Percentiles rank a stretch among this genome's conserved stretches.
phyloP scores from a whole-genome alignment of 768 basidiomycete species.

The Ramaria rubella region DNA sequence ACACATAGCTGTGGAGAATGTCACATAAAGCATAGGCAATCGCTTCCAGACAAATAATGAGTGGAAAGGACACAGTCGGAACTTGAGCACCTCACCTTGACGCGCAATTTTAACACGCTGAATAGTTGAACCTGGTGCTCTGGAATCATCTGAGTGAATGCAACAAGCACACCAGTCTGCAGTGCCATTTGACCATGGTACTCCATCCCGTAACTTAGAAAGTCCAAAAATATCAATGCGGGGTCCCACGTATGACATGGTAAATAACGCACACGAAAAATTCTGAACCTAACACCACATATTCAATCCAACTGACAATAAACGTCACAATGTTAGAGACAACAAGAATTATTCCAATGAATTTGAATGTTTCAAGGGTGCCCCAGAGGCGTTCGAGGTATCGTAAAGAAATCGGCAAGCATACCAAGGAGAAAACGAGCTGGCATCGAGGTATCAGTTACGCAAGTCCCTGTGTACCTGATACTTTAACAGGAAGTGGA shows the following conservation, averaged over 20 bases:
- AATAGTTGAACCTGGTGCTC: conserved; percentile 96
- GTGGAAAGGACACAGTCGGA: background rate
- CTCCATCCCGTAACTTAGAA: conserved; percentile 74
- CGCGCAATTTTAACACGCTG: conserved; percentile 75
- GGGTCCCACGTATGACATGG: background rate
- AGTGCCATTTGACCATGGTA: conserved; percentile 93
- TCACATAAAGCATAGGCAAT: conserved; percentile 91
- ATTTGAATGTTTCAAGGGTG: conserved; percentile 74
- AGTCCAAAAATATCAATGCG: background rate
- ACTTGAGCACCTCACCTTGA: conserved; percentile 59
- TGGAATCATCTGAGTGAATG: conserved; percentile 95
- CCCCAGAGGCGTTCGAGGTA: conserved; percentile 98
- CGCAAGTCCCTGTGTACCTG: background rate
- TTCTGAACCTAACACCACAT: conserved; percentile 58
- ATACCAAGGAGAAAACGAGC: conserved; percentile 71
- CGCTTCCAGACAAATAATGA: conserved; percentile 41
- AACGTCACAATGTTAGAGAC: conserved; percentile 86
- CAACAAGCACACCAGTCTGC: conserved; percentile 83
- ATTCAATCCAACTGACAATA: conserved; percentile 86
- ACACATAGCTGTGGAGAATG: conserved; percentile 80
- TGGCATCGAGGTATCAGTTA: conserved; percentile 26
- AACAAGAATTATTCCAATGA: conserved; percentile 71
- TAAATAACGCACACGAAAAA: conserved; percentile 60
- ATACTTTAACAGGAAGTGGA: conserved; percentile 10
- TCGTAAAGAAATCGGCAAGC: conserved; percentile 75